Base-by-base conservation (phyloP, 495 filamentous ascomycete species). In the Tetracladium setigerum region DNA sequence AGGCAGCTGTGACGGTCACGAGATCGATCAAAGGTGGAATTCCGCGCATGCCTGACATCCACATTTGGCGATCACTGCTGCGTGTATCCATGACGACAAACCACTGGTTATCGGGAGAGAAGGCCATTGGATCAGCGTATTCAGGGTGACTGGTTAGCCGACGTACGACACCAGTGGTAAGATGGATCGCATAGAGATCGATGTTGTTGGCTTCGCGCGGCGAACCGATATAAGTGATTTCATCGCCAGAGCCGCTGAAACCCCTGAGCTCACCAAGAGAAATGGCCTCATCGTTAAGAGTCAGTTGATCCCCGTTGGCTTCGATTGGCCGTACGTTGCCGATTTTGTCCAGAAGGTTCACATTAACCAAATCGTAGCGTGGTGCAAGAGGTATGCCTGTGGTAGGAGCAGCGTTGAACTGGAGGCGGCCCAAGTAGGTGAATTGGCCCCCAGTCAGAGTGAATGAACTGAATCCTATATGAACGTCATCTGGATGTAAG, bases 191-290 rank as follows among this genome's bases (percentile, higher is more conserved):
- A 27, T 51, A 63, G 35, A 62, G 38, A 38, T 66, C 61, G 41
- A 62, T 53, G 33, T 61, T 64, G 30, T 50, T 49, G 6, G 54
- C 57, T 38, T 65, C 59, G 14, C 30, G 17, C 5, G 58, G 45
- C 33, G 49, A 50, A 3, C 61, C 59, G 34, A 62, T 44, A 32
- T 56, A 64, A 0, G 47, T 48, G 30, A 59, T 46, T 43, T 62
- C 62, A 12, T 43, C 44, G n/a, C 61, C 61, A 13, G 30, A 31
- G 36, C 60, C 61, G 34, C 24, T 60, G 18, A 61, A 63, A 17
- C 62, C 62, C 14, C 62, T 49, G 7, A 62, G 43, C 47, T 65
- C 62, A 15, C 62, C 62, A 12, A 63, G 42, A 9, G 19, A 13
- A 36, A 60, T 55, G n/a, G 55, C 54, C 1, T 38, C 24, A 11